phyloP scores from a whole-genome alignment of 768 basidiomycete genomes.

The Boletus rubroflammeus region DNA sequence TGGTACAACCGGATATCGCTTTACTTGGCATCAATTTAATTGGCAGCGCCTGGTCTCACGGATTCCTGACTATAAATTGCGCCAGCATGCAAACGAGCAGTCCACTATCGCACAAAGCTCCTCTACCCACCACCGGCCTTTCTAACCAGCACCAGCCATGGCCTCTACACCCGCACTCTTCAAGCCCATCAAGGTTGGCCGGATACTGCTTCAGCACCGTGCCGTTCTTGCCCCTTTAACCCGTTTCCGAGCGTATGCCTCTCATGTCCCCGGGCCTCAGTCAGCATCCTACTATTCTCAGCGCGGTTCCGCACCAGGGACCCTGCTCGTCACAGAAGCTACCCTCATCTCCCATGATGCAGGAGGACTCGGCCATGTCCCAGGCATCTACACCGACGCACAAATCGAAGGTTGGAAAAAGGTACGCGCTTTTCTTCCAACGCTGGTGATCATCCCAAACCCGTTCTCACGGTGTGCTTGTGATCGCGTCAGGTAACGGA shows the following conservation, averaged over 20 bases:
- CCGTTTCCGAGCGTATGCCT: constrained; percentile 35
- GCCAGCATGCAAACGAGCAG: neutral
- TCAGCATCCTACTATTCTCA: constrained; percentile 48
- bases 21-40: too few relatives aligned
- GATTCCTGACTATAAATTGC: neutral
- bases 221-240: constrained; percentile 55
- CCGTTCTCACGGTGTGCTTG: neutral
- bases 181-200: constrained; percentile 44
- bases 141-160: neutral
- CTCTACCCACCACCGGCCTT: neutral
- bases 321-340: constrained; percentile 55
- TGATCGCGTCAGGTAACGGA: constrained; percentile 42
- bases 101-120: neutral
- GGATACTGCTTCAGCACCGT: constrained; percentile 42
- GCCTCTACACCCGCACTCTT: constrained; percentile 34
- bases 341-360: constrained; percentile 49
- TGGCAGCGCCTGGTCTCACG: neutral
- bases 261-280: constrained; percentile 37
- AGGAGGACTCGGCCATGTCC: constrained; percentile 47
- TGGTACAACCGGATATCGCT: neutral
- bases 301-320: constrained; percentile 45
- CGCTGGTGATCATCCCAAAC: too few relatives aligned
- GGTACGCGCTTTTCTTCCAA: constrained; percentile 18
- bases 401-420: constrained; percentile 53
- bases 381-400: constrained; percentile 62